These are phyloP conservation scores for Phytophthora aleatoria DNA, from an alignment of 352 stramenopile species.

Conservation along the genomic window DNA sequence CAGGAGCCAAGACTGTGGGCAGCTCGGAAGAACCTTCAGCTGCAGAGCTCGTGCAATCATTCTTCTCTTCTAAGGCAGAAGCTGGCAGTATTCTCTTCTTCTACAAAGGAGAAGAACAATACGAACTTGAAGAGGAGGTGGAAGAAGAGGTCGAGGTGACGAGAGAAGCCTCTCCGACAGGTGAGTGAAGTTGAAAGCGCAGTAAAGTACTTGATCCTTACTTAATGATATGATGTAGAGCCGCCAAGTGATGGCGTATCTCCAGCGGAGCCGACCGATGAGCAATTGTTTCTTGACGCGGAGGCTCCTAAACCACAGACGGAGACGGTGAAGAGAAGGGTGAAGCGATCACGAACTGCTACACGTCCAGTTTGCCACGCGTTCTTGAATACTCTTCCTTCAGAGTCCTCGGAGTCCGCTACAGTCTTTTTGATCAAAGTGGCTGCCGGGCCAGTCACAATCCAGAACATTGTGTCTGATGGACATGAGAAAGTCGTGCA, in stretches of 20 bases:
- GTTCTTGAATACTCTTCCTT: slow-evolving; percentile 71
- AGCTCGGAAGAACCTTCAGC: slow-evolving; percentile 46
- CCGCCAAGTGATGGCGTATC: slow-evolving; percentile 11
- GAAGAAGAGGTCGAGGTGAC: slow-evolving; percentile 81
- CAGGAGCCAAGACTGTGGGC: slow-evolving; percentile 36
- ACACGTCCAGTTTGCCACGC: slow-evolving; percentile 65
- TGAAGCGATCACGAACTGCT: slow-evolving; percentile 56
- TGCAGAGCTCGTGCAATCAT: slow-evolving; percentile 48
- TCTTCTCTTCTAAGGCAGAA: slow-evolving; percentile 61
- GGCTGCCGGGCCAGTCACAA: slow-evolving; percentile 46
- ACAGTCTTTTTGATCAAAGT: slow-evolving; percentile 87
- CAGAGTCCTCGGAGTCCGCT: slow-evolving; percentile 59
- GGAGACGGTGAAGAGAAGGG: slow-evolving; percentile 49
- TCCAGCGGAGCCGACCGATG: slow-evolving; percentile 54
- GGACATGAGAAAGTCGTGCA: slow-evolving; percentile 57
- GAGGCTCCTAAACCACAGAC: slow-evolving; percentile 30
- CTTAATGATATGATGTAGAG: slow-evolving; percentile 2
- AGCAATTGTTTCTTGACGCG: slow-evolving; percentile 73
- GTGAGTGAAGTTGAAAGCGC: slow-evolving; percentile 2
- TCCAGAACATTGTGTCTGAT: slow-evolving; percentile 39
- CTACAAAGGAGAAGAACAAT: slow-evolving; percentile 64
- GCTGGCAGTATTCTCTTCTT: slow-evolving; percentile 83
- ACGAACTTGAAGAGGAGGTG: slow-evolving; percentile 79
- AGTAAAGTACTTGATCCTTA: neutral
- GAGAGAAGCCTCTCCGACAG: slow-evolving; percentile 32